Evolutionary conservation across 176 grass and related monocot species (phyloP).

Genomic region (Oryza glumipatula): DNA sequence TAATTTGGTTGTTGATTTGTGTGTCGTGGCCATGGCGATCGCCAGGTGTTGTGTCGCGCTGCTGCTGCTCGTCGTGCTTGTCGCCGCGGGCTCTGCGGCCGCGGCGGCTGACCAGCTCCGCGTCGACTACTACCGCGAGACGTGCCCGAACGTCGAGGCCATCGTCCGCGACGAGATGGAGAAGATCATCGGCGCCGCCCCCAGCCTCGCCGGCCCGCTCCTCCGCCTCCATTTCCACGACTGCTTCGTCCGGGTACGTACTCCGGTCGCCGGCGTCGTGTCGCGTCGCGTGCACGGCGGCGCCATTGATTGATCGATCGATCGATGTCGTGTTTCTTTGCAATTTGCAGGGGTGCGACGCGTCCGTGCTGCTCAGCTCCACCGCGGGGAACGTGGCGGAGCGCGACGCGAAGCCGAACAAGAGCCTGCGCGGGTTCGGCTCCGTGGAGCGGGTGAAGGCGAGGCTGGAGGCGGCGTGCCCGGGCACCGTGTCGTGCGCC

Average conservation of each 20-base stretch:
- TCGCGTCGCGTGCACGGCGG: neutral
- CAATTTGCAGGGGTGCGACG: constrained; percentile 61
- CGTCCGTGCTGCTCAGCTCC: constrained; percentile 63
- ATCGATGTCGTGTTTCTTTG: neutral
- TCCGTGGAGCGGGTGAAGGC: constrained; percentile 72
- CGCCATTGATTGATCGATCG: neutral
- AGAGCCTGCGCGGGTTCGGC: constrained; percentile 59
- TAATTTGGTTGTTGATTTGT: neutral
- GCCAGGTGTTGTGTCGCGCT: neutral
- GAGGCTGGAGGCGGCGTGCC: constrained; percentile 61
- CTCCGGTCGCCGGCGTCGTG: too few relatives aligned
- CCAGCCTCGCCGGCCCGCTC: constrained; percentile 61
- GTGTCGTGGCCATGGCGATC: constrained; percentile 18
- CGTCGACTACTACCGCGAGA: constrained; percentile 64
- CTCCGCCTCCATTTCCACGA: constrained; percentile 77
- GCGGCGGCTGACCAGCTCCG: constrained; percentile 44
- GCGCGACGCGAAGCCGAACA: constrained; percentile 63
- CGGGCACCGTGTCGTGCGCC: constrained; percentile 64
- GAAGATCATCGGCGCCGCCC: constrained; percentile 40
- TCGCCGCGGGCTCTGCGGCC: constrained; percentile 16
- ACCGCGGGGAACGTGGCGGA: constrained; percentile 43
- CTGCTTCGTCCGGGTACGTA: constrained; percentile 75
- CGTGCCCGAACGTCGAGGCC: constrained; percentile 60
- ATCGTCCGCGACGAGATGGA: constrained; percentile 71
- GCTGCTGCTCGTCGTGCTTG: neutral